These are phyloP conservation scores for Abrus pulchellus DNA, from an alignment of 306 rosid genomes.

Conservation along the genomic window DNA sequence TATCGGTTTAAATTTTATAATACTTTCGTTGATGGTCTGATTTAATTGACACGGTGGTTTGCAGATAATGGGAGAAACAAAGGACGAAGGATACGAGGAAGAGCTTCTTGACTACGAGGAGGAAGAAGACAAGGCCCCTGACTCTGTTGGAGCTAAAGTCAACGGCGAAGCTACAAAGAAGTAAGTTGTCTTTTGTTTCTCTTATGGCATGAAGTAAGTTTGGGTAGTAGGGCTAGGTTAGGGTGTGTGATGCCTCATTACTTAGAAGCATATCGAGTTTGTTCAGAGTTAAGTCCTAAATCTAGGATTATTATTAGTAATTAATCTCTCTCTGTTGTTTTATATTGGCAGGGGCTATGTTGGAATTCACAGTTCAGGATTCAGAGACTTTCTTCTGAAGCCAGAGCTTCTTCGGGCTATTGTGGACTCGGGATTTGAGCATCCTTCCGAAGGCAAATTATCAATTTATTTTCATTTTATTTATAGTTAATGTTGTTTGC, in stretches of 20 bases:
- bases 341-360: slow-evolving; percentile 80
- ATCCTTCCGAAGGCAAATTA: slow-evolving; percentile 94
- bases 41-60: not conserved
- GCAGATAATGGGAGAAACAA: slow-evolving; percentile 89
- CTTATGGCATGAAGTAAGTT: not conserved
- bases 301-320: not conserved
- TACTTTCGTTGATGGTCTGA: slow-evolving; percentile 1
- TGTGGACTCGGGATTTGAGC: slow-evolving; percentile 99
- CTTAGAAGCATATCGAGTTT: not conserved
- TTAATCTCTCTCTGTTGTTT: not conserved
- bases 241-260: not conserved
- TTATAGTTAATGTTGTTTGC: not conserved
- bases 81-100: slow-evolving; percentile 89
- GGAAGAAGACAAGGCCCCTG: slow-evolving; percentile 94
- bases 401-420: slow-evolving; percentile 99
- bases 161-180: slow-evolving; percentile 94
- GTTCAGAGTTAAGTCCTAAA: not conserved
- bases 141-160: slow-evolving; percentile 77
- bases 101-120: slow-evolving; percentile 98
- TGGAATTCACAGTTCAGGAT: slow-evolving; percentile 99
- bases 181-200: slow-evolving; percentile 53
- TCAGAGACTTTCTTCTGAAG: slow-evolving; percentile 97
- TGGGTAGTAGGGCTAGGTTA: not conserved
- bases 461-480: not conserved
- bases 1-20: not conserved